phyloP scores from a whole-genome alignment of 2,329 filamentous ascomycete genomes.

The Ascomycota sp. region DNA sequence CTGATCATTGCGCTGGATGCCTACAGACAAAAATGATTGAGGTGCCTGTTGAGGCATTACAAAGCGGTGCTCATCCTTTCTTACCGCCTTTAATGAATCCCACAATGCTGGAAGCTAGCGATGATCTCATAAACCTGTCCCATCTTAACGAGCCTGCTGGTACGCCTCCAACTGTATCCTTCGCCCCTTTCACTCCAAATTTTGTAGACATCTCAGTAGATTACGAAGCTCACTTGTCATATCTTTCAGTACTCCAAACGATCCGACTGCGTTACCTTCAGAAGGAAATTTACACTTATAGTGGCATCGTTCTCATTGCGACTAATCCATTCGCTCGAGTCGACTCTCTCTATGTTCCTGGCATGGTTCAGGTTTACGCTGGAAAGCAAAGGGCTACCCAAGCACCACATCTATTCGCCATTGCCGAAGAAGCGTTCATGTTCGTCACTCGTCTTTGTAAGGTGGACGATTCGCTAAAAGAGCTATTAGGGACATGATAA shows the following conservation, averaged over 20 bases:
- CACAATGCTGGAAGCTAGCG: slow-evolving; percentile 91
- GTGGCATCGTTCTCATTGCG: slow-evolving; percentile 93
- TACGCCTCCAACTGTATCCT: slow-evolving; percentile 18
- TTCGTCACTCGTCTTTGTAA: slow-evolving; percentile 23
- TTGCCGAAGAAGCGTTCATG: slow-evolving; percentile 97
- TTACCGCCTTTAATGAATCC: slow-evolving; percentile 95
- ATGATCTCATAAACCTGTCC: slow-evolving; percentile 91
- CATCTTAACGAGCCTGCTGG: slow-evolving; percentile 96
- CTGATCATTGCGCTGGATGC: not conserved
- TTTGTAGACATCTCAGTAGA: too few species aligned
- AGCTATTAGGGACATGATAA: slow-evolving; percentile 72
- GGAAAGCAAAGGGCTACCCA: slow-evolving; percentile 93
- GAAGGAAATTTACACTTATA: slow-evolving; percentile 99
- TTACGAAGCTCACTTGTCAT: slow-evolving; percentile 1
- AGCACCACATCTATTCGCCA: slow-evolving; percentile 93
- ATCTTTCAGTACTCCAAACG: slow-evolving; percentile 63
- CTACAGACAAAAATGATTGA: slow-evolving; percentile 56
- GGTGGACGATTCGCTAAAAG: slow-evolving; percentile 10
- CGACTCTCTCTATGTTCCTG: slow-evolving; percentile 93
- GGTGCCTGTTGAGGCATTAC: slow-evolving; percentile 55
- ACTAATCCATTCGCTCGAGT: slow-evolving; percentile 96
- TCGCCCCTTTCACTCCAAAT: too few species aligned
- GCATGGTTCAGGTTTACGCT: slow-evolving; percentile 99
- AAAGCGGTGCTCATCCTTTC: slow-evolving; percentile 54
- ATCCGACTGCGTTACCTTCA: slow-evolving; percentile 93